Evolutionary conservation across 2,329 filamentous ascomycete species (phyloP), one percentile per base, ranked within the genome.

Genomic region (Aspergillus sp.): DNA sequence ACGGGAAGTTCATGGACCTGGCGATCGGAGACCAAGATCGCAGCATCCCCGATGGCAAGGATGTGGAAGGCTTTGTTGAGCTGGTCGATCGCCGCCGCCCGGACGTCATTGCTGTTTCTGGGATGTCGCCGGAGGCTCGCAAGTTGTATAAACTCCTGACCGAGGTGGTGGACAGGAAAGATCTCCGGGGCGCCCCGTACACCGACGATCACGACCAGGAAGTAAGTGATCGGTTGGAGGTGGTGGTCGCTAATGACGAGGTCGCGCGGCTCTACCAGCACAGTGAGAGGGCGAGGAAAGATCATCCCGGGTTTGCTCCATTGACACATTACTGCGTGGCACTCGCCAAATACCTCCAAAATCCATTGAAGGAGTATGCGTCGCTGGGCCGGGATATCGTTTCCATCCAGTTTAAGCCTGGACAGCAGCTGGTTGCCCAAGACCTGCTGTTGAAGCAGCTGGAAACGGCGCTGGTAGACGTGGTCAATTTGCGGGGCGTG

Each of bases 401-500:
- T 8, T 93, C 89, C 1, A 73, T 98, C 39, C 75, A 79, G 13
- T 95, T 95, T 60, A 86, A 95, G 47, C 77, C 84, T 3, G 88
- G 86, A 48, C 91, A 98, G 57, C 82, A 88, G 40, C 74, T 95
- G 17, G 71, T 98, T 10, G 82, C 88, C 0, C 76, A 86, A 39
- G 89, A 96, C 24, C 88, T 93, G 64, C 71, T 98, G 24, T 67
- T 80, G 41, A 86, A 84, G 55, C 78, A 86, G 39, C 72, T 98
- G 11, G 91, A 98, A 51, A 93, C 84, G n/a, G 86, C 89, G 27
- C 84, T 98, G 77, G 89, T 98, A 8, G 91, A 98, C 55, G 94
- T 94, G 73, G 91, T 98, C 47, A 98, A 98, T 56, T 76, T 98
- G 26, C 86, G 88, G 28, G 91, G 91, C 52, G 85, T 98, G 24